Percentiles rank a stretch among this genome's conserved stretches.
Conservation (phyloP, 768 basidiomycete genomes). For the Strobilomyces dryophilus region DNA sequence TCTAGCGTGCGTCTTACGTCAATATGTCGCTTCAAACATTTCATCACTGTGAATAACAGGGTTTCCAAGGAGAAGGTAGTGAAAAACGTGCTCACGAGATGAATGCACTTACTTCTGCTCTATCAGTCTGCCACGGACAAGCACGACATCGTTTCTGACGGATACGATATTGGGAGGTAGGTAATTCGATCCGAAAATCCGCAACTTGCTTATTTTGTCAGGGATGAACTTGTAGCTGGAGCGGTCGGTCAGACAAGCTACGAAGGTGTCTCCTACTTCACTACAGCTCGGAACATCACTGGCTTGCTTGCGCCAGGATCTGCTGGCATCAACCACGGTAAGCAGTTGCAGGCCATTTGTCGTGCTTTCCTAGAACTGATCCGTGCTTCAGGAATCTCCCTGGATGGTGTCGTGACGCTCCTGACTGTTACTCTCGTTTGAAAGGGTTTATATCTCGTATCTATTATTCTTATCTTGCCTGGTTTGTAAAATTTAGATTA, state of each 20-base stretch:
- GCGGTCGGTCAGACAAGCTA: conserved; percentile 40
- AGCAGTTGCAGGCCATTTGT: not conserved
- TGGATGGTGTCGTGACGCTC: conserved; percentile 51
- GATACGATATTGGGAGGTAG: conserved; percentile 45
- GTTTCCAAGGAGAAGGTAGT: conserved; percentile 43
- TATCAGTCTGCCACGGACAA: conserved; percentile 27
- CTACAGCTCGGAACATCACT: conserved; percentile 41
- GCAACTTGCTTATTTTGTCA: conserved; percentile 6
- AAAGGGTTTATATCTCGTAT: not conserved
- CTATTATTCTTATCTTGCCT: not conserved
- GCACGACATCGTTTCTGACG: conserved; percentile 43
- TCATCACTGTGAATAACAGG: conserved; percentile 20
- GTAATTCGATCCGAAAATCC: conserved; percentile 1
- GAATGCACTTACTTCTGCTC: not conserved
- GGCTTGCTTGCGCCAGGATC: conserved; percentile 53
- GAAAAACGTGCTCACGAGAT: not conserved
- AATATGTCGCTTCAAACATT: not conserved
- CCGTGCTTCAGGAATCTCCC: conserved; percentile 45
- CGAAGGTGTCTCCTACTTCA: conserved; percentile 44
- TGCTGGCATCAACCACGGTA: conserved; percentile 49
- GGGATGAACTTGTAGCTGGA: conserved; percentile 36
- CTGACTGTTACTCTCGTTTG: conserved; percentile 47
- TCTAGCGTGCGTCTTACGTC: conserved; percentile 34
- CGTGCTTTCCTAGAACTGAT: not conserved
- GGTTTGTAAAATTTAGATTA: not conserved